A percentile compares a stretch with the other conserved stretches of the same genome.
These are phyloP conservation scores for Boletus bicolor DNA, from an alignment of 768 basidiomycete species.

Conservation along the genomic window DNA sequence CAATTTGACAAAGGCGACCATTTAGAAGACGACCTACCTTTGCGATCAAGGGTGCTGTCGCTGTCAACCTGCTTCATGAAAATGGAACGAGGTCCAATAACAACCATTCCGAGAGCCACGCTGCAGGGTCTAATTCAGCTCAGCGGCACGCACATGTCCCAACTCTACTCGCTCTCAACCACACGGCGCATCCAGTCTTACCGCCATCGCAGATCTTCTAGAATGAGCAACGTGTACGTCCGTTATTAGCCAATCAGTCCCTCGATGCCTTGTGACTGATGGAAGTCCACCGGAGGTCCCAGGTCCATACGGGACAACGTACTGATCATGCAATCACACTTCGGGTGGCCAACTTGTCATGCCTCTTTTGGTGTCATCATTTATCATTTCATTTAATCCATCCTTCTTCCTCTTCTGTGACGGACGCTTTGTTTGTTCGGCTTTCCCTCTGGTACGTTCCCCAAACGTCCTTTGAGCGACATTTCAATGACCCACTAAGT, in stretches of 20 bases:
- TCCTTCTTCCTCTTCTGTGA: constrained; percentile 31
- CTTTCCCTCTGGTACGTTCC: constrained; percentile 25
- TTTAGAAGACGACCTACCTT: constrained; percentile 21
- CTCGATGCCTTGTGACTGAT: constrained; percentile 11
- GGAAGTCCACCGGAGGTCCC: constrained; percentile 22
- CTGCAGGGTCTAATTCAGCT: constrained; percentile 26
- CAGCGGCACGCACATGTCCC: constrained; percentile 24
- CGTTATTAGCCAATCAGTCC: constrained; percentile 21
- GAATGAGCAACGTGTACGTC: constrained; percentile 16
- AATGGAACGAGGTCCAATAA: constrained; percentile 28
- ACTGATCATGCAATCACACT: constrained; percentile 25
- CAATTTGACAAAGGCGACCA: constrained; percentile 21
- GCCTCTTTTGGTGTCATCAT: constrained; percentile 30
- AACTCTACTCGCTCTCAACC: constrained; percentile 14
- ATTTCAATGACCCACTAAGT: constrained; percentile 29
- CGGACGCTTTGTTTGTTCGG: constrained; percentile 26
- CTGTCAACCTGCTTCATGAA: constrained; percentile 22
- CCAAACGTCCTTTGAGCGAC: constrained; percentile 24
- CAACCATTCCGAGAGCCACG: constrained; percentile 22
- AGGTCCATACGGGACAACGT: constrained; percentile 22
- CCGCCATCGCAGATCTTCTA: constrained; percentile 27
- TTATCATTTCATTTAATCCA: constrained; percentile 22
- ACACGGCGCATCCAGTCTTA: constrained; percentile 13
- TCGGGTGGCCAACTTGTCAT: constrained; percentile 24
- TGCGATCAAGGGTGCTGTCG: constrained; percentile 28